Evolutionary conservation across 1,139 yeast genomes (phyloP).

Genomic region (Taiozyma sp.): DNA sequence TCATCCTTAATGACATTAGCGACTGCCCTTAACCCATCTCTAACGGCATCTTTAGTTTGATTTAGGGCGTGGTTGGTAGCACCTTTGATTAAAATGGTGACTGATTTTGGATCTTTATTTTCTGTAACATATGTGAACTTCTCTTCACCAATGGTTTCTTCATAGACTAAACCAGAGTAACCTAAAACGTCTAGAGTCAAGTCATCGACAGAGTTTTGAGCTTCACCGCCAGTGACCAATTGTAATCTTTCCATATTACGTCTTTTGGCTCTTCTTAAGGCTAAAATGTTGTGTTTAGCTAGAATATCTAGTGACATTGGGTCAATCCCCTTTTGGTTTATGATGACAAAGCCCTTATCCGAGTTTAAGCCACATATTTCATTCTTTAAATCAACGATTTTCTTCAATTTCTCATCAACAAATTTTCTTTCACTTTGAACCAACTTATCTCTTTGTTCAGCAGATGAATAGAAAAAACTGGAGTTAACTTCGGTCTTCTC

Average conservation of each 20-base stretch:
- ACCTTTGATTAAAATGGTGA: slow-evolving; percentile 89
- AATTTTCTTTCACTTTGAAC: slow-evolving; percentile 93
- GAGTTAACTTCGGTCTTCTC: slow-evolving; percentile 98
- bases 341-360: slow-evolving; percentile 81
- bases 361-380: slow-evolving; percentile 80
- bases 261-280: slow-evolving; percentile 96
- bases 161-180: slow-evolving; percentile 86
- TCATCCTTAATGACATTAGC: slow-evolving; percentile 86
- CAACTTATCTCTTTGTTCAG: slow-evolving; percentile 94
- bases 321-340: slow-evolving; percentile 98
- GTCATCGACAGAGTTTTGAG: slow-evolving; percentile 96
- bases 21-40: slow-evolving; percentile 95
- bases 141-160: slow-evolving; percentile 93
- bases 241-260: slow-evolving; percentile 99
- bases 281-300: slow-evolving; percentile 90
- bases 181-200: slow-evolving; percentile 83
- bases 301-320: slow-evolving; percentile 95
- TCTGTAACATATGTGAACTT: slow-evolving; percentile 95
- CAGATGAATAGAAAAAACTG: slow-evolving; percentile 89
- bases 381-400: slow-evolving; percentile 89
- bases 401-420: slow-evolving; percentile 89
- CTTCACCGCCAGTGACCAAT: slow-evolving; percentile 94
- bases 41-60: slow-evolving; percentile 94
- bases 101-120: slow-evolving; percentile 86
- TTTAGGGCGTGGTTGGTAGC: slow-evolving; percentile 84